Conservation (phyloP, 305 asterid genomes). For the Fraxinus latifolia region DNA sequence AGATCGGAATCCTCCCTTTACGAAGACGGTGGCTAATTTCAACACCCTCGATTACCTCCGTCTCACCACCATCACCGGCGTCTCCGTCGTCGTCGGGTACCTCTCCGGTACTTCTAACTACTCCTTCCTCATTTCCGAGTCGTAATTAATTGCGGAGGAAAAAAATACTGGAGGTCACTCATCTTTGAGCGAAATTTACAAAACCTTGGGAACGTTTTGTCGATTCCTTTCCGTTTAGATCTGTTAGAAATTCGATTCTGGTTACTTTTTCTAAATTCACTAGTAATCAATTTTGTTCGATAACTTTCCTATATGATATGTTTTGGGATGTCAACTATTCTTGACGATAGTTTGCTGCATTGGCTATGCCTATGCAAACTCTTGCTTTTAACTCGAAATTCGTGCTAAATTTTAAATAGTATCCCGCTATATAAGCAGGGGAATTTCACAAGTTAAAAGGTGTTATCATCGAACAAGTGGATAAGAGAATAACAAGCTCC, state of each 20-base stretch:
- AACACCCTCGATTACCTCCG: slow-evolving; percentile 88
- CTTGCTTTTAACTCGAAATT: neutral
- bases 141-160: neutral
- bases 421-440: neutral
- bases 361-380: neutral
- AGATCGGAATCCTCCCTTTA: slow-evolving; percentile 92
- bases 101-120: slow-evolving; percentile 57
- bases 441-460: neutral
- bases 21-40: slow-evolving; percentile 84
- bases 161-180: neutral
- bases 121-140: neutral
- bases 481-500: neutral
- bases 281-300: neutral
- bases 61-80: slow-evolving; percentile 82
- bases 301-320: neutral
- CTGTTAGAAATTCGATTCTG: neutral
- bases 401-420: neutral
- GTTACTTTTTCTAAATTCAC: neutral
- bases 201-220: neutral
- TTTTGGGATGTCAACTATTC: neutral
- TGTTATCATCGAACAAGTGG: neutral
- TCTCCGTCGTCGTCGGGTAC: slow-evolving; percentile 88
- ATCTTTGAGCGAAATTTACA: neutral
- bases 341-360: neutral
- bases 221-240: neutral